A percentile compares a stretch with the other conserved stretches of the same genome.
Conservation (phyloP, 371 early-diverging fungal species). For the Dipsacomyces acuminosporus region DNA sequence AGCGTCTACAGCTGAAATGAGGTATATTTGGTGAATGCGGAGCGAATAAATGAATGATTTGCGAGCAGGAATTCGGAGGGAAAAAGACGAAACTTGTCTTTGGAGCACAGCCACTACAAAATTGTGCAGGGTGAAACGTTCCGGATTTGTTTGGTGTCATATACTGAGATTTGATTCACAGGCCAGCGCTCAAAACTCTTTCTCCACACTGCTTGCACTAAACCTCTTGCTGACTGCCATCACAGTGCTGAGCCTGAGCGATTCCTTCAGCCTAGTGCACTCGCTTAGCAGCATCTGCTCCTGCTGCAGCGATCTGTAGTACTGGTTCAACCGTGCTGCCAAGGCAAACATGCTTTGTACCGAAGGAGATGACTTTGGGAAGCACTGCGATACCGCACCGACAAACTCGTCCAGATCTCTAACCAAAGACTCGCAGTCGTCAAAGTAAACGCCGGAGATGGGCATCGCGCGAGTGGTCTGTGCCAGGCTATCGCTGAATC, state of each 20-base stretch:
- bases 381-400: constrained; percentile 9
- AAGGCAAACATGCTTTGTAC: constrained; percentile 4
- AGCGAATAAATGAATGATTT: too few relatives aligned
- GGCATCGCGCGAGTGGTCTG: constrained; percentile 38
- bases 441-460: constrained; percentile 18
- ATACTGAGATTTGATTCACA: too few relatives aligned
- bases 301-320: constrained; percentile 9
- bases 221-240: constrained; percentile 20
- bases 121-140: too few relatives aligned
- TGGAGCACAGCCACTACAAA: too few relatives aligned
- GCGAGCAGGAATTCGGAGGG: too few relatives aligned
- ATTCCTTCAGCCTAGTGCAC: constrained; percentile 21
- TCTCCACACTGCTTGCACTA: neutral
- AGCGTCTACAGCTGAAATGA: too few relatives aligned
- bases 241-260: constrained; percentile 20
- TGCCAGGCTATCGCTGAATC: constrained; percentile 12
- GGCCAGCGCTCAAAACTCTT: neutral
- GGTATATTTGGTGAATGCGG: too few relatives aligned
- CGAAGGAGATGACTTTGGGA: neutral
- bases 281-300: constrained; percentile 31
- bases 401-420: constrained; percentile 18
- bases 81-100: too few relatives aligned
- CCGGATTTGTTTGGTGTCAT: too few relatives aligned
- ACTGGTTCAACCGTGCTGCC: constrained; percentile 9
- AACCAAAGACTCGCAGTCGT: constrained; percentile 12